Evolutionary conservation across 2,329 filamentous ascomycete genomes (phyloP), one percentile per base, ranked within the genome.

Genomic region (Ceratocystiopsis brevicomis): DNA sequence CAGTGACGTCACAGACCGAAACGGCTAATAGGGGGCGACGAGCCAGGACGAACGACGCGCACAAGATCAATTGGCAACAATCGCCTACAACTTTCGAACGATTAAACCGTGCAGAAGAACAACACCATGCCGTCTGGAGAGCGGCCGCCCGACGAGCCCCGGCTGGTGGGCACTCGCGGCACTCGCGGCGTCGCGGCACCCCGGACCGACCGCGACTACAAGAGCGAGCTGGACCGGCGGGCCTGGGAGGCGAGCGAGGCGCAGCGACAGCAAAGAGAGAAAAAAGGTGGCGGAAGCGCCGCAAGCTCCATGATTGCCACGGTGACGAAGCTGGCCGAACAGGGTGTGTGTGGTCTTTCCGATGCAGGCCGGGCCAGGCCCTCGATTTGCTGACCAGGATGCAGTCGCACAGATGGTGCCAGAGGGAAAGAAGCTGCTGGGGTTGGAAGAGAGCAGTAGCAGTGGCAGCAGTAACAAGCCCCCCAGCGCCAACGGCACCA

Each of bases 151-250:
- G 25, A 38, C n/a, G 13, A 36, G 34, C 34, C 34, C 34, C 14
- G 9, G 14, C 6, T 15, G 9, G 14, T 6, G 34, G n/a, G 34
- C 34, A 15, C 4, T 13, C 12, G 2, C 34, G n/a, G 12, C 34
- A 36, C 4, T 13, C 25, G 10, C 18, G 10, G 37, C 37, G 16
- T 21, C 18, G 8, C 37, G 16, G 16, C 11, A 16, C 37, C 37
- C 10, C 10, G 6, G 19, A 21, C 19, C 19, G 19, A 21, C 19
- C 19, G 19, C 18, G 42, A 52, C 39, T 66, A 61, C 57, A 69
- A 69, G 53, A 49, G 61, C 33, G 57, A 62, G 50, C 60, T 69
- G 1, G 66, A 68, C 51, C 53, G 59, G 38, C 60, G 56, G 14
- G 65, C 66, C 3, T 46, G 53, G 14, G 57, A 60, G 35, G 55